These are phyloP conservation scores for Pochonia chlamydosporia DNA, from an alignment of 2,329 filamentous ascomycete genomes.

Conservation along the genomic window DNA sequence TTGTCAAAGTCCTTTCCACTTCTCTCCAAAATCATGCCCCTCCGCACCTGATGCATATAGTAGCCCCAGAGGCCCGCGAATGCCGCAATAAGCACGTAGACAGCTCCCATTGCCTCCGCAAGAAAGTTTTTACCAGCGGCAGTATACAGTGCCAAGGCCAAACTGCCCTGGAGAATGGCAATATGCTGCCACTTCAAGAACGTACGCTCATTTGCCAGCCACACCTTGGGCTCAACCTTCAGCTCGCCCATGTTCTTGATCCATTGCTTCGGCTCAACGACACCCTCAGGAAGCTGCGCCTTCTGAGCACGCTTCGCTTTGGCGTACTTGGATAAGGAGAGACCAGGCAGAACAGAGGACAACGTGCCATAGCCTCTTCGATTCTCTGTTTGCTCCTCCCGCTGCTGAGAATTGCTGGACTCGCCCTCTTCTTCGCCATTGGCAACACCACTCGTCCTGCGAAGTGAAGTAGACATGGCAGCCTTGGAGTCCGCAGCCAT, in stretches of 20 bases:
- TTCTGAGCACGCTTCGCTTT: constrained; percentile 45
- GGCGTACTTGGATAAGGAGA: constrained; percentile 76
- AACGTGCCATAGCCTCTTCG: constrained; percentile 48
- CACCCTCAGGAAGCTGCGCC: constrained; percentile 70
- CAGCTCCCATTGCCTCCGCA: constrained; percentile 71
- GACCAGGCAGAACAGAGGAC: constrained; percentile 71
- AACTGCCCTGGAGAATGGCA: constrained; percentile 73
- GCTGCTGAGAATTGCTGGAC: constrained; percentile 28
- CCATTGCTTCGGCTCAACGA: constrained; percentile 78
- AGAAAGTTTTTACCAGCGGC: constrained; percentile 76
- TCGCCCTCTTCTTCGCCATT: constrained; percentile 30
- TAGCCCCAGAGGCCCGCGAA: constrained; percentile 89
- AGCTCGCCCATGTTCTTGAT: constrained; percentile 93
- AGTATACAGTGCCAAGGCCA: constrained; percentile 83
- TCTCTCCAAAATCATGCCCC: constrained; percentile 73
- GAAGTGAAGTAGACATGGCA: constrained; percentile 21
- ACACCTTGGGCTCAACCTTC: constrained; percentile 94
- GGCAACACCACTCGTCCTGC: constrained; percentile 18
- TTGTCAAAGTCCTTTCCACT: constrained; percentile 94
- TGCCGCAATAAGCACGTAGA: constrained; percentile 74
- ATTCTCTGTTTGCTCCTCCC: constrained; percentile 20
- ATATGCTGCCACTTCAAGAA: constrained; percentile 99
- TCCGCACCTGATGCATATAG: constrained; percentile 69
- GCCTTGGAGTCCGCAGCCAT: constrained; percentile 40
- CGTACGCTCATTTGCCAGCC: constrained; percentile 96